phyloP scores from a whole-genome alignment of 805 yeast genomes.

The Lipomyces sp. region DNA sequence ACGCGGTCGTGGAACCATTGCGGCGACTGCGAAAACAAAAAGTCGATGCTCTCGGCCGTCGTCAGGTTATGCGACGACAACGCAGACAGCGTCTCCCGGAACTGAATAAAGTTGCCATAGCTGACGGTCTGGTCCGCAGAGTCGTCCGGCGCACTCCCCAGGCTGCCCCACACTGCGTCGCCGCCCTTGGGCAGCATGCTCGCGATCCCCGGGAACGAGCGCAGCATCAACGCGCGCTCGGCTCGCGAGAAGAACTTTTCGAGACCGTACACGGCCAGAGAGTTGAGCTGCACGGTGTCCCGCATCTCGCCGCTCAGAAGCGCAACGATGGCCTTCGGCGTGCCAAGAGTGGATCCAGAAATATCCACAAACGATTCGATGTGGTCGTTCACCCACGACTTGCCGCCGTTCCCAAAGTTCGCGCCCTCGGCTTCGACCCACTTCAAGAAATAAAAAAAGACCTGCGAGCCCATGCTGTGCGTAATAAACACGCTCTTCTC shows the following conservation, averaged over 20 bases:
- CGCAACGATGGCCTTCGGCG: constrained; percentile 92
- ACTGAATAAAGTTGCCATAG: constrained; percentile 72
- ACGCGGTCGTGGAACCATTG: constrained; percentile 70
- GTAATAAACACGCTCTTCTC: constrained; percentile 74
- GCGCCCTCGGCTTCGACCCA: constrained; percentile 93
- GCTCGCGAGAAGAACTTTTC: constrained; percentile 89
- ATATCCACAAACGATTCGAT: constrained; percentile 80
- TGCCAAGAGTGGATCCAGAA: constrained; percentile 86
- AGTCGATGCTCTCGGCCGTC: constrained; percentile 63
- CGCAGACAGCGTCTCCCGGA: constrained; percentile 47
- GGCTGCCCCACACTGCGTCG: constrained; percentile 79
- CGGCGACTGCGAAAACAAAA: constrained; percentile 62
- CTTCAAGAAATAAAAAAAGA: constrained; percentile 81
- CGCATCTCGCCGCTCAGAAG: constrained; percentile 96
- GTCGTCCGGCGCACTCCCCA: constrained; percentile 60
- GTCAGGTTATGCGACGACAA: constrained; percentile 56
- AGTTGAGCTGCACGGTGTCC: constrained; percentile 91
- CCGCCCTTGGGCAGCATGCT: constrained; percentile 98
- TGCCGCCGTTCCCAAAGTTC: constrained; percentile 87
- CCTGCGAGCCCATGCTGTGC: constrained; percentile 96
- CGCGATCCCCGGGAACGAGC: constrained; percentile 91
- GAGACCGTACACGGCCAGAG: constrained; percentile 87
- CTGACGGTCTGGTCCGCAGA: constrained; percentile 39
- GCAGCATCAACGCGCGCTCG: constrained; percentile 81
- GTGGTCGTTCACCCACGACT: constrained; percentile 79